phyloP scores from a whole-genome alignment of 306 rosid genomes.

The Ochetophila trinervis region DNA sequence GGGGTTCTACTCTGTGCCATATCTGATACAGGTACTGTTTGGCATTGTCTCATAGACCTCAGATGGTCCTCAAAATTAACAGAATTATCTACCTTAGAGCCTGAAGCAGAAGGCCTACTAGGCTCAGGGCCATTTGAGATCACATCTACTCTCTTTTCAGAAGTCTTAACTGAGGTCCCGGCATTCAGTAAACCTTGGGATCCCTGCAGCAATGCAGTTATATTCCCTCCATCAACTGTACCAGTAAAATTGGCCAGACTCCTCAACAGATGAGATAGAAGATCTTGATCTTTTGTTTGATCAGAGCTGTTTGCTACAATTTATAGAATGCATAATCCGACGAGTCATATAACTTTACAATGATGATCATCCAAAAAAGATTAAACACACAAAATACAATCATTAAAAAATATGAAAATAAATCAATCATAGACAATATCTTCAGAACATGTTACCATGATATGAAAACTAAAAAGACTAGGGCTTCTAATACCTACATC shows the following conservation, averaged over 20 bases:
- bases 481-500: no score
- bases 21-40: slow-evolving; percentile 29
- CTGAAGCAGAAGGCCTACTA: slow-evolving; percentile 36
- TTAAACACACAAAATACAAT: slow-evolving; percentile 5
- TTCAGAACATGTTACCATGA: no score
- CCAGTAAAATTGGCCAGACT: slow-evolving; percentile 57
- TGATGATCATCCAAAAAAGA: slow-evolving; percentile 11
- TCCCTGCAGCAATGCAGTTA: slow-evolving; percentile 53
- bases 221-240: slow-evolving; percentile 47
- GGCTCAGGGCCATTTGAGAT: slow-evolving; percentile 36
- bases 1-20: slow-evolving; percentile 31
- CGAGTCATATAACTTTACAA: slow-evolving; percentile 35
- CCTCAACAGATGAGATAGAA: slow-evolving; percentile 56
- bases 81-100: slow-evolving; percentile 31
- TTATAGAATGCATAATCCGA: slow-evolving; percentile 31
- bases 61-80: slow-evolving; percentile 22
- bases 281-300: slow-evolving; percentile 52
- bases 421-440: no score
- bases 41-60: slow-evolving; percentile 29
- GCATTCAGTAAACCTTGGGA: slow-evolving; percentile 48
- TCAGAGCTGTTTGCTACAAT: slow-evolving; percentile 63
- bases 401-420: not conserved
- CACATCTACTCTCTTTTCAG: slow-evolving; percentile 37
- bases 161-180: slow-evolving; percentile 33
- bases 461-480: no score